Evolutionary conservation across 2,329 filamentous ascomycete genomes (phyloP).

Genomic region (Waltergamsia citrina): DNA sequence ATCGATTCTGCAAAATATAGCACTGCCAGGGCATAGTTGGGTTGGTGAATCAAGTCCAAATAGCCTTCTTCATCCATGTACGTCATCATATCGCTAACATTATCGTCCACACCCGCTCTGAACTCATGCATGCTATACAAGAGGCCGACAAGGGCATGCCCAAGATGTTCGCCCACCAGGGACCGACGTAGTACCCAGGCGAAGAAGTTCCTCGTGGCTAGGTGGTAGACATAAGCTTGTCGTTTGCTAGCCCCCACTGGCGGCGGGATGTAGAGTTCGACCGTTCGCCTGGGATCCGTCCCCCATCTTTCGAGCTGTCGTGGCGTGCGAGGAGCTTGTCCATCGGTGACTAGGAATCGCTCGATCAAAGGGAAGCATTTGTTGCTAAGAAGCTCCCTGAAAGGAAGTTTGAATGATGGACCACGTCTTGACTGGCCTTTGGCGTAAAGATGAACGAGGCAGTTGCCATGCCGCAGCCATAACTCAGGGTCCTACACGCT

Average conservation of each 20-base stretch:
- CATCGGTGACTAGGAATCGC: constrained; percentile 30
- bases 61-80: constrained; percentile 67
- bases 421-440: constrained; percentile 54
- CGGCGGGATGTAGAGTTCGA: constrained; percentile 63
- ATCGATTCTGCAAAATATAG: constrained; percentile 60
- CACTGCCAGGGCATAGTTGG: constrained; percentile 58
- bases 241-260: constrained; percentile 42
- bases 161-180: constrained; percentile 58
- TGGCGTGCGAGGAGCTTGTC: constrained; percentile 11
- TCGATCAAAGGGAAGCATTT: constrained; percentile 53
- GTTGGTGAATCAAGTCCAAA: constrained; percentile 52
- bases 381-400: constrained; percentile 44
- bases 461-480: constrained; percentile 60
- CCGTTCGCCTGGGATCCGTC: constrained; percentile 17
- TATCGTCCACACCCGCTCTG: constrained; percentile 39
- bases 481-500: constrained; percentile 58
- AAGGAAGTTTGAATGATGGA: constrained; percentile 58
- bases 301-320: constrained; percentile 22
- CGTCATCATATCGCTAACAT: constrained; percentile 48
- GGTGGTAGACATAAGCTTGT: constrained; percentile 51
- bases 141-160: constrained; percentile 53
- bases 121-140: constrained; percentile 56
- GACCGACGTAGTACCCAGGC: constrained; percentile 59
- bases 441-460: constrained; percentile 59
- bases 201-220: constrained; percentile 66